phyloP scores from a whole-genome alignment of 2,329 filamentous ascomycete genomes.

The Aspergillus terreus region DNA sequence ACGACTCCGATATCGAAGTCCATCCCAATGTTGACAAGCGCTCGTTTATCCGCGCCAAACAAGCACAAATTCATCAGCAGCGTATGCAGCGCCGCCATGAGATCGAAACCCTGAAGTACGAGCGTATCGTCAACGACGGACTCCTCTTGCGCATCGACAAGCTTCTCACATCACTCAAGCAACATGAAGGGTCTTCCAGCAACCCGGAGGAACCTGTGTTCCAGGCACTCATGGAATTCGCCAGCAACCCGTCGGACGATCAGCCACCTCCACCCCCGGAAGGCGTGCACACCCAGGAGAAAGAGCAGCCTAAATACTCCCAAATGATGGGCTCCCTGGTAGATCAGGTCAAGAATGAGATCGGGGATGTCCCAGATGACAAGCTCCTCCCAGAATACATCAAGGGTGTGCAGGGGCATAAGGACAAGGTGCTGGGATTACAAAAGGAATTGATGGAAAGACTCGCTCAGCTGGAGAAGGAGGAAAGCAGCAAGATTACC shows the following conservation, averaged over 20 bases:
- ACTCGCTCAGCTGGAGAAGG: constrained; percentile 76
- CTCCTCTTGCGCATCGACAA: constrained; percentile 78
- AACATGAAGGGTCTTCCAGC: constrained; percentile 63
- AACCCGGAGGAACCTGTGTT: constrained; percentile 82
- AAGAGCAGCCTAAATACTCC: constrained; percentile 78
- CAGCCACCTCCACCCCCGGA: constrained; percentile 72
- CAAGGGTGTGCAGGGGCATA: constrained; percentile 71
- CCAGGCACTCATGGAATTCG: constrained; percentile 79
- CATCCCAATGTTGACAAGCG: constrained; percentile 98
- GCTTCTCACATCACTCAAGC: constrained; percentile 70
- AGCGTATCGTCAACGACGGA: constrained; percentile 84
- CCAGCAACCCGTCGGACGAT: constrained; percentile 66
- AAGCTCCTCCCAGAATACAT: constrained; percentile 73
- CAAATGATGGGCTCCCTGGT: constrained; percentile 98
- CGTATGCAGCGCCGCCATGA: constrained; percentile 79
- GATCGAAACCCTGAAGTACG: constrained; percentile 89
- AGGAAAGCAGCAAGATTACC: constrained; percentile 86
- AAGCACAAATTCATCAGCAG: constrained; percentile 93
- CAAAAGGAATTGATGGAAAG: constrained; percentile 72
- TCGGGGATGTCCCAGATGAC: constrained; percentile 69
- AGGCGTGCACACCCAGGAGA: constrained; percentile 71
- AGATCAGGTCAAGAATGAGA: constrained; percentile 83
- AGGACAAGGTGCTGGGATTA: constrained; percentile 71
- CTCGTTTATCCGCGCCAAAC: constrained; percentile 97
- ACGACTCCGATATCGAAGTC: constrained; percentile 97